These are phyloP conservation scores for Phytopythium litorale DNA, from an alignment of 352 stramenopile genomes.

Conservation along the genomic window DNA sequence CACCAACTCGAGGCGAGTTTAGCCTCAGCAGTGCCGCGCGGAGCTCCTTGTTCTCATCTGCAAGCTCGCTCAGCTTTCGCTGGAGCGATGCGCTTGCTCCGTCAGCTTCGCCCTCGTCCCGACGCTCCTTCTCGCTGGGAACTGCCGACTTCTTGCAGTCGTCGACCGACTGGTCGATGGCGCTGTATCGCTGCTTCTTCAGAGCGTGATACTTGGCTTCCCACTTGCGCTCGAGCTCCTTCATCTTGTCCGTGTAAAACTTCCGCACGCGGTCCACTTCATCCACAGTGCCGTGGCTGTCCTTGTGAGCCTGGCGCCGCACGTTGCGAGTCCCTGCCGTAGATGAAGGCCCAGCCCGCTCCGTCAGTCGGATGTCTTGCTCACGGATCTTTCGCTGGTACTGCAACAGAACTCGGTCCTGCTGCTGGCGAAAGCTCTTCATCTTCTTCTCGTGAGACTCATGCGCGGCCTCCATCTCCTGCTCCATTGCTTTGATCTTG, in stretches of 20 bases:
- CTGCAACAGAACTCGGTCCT: slow-evolving; percentile 70
- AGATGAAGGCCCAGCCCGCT: slow-evolving; percentile 11
- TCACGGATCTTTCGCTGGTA: slow-evolving; percentile 62
- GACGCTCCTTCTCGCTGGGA: slow-evolving; percentile 7
- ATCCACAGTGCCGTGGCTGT: slow-evolving; percentile 30
- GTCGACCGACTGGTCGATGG: no score
- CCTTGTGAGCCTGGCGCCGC: slow-evolving; percentile 2
- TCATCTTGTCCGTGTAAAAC: slow-evolving; percentile 78
- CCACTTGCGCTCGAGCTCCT: slow-evolving; percentile 74
- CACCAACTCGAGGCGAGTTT: not conserved
- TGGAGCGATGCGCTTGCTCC: not conserved
- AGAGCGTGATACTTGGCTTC: slow-evolving; percentile 56
- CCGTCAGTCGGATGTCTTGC: slow-evolving; percentile 34
- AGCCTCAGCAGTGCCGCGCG: not conserved
- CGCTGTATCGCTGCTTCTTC: slow-evolving; percentile 40
- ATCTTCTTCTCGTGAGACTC: slow-evolving; percentile 51
- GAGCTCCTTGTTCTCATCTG: not conserved
- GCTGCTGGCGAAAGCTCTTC: slow-evolving; percentile 69
- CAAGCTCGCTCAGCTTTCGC: not conserved
- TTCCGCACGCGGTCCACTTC: slow-evolving; percentile 34
- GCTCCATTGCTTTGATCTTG: slow-evolving; percentile 35
- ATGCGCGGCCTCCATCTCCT: slow-evolving; percentile 51
- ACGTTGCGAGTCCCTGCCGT: slow-evolving; percentile 7
- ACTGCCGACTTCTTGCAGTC: not conserved
- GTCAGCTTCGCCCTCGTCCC: not conserved